Conservation (phyloP, 495 filamentous ascomycete genomes). For the Xylaria longipes region DNA sequence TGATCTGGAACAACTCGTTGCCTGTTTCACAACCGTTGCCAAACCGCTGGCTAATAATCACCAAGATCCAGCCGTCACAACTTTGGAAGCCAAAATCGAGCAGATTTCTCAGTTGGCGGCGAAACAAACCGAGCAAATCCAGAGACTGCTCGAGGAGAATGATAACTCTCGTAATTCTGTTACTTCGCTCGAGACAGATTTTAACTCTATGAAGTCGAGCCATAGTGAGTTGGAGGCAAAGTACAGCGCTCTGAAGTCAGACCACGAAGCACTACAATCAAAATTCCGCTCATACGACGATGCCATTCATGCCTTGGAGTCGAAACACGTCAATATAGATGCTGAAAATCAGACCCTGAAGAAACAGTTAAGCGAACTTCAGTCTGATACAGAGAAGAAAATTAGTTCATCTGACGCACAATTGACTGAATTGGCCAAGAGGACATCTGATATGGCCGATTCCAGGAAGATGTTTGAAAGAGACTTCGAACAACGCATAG, state of each 20-base stretch:
- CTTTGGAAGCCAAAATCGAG: slow-evolving; percentile 31
- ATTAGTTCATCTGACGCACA: not conserved
- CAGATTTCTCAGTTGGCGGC: slow-evolving; percentile 26
- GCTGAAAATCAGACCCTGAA: slow-evolving; percentile 18
- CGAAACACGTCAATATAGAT: not conserved
- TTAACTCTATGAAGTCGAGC: slow-evolving; percentile 24
- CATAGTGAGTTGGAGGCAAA: not conserved
- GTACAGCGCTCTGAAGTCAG: slow-evolving; percentile 14
- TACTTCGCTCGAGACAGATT: slow-evolving; percentile 19
- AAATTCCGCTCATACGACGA: not conserved
- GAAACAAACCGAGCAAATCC: slow-evolving; percentile 30
- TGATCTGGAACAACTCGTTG: slow-evolving; percentile 29
- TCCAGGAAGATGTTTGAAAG: not conserved
- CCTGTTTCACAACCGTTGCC: slow-evolving; percentile 22
- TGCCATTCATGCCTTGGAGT: slow-evolving; percentile 3
- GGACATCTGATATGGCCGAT: slow-evolving; percentile 1
- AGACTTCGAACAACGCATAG: slow-evolving; percentile 9
- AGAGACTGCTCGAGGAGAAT: slow-evolving; percentile 22
- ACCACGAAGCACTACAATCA: slow-evolving; percentile 20
- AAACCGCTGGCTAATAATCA: slow-evolving; percentile 17
- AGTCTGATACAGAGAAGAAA: slow-evolving; percentile 7
- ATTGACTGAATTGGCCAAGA: slow-evolving; percentile 1
- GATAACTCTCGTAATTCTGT: slow-evolving; percentile 17
- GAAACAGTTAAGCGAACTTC: slow-evolving; percentile 9
- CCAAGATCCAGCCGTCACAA: slow-evolving; percentile 23